Conservation (phyloP, 345 rosid species). For the Capsella bursapastoris region DNA sequence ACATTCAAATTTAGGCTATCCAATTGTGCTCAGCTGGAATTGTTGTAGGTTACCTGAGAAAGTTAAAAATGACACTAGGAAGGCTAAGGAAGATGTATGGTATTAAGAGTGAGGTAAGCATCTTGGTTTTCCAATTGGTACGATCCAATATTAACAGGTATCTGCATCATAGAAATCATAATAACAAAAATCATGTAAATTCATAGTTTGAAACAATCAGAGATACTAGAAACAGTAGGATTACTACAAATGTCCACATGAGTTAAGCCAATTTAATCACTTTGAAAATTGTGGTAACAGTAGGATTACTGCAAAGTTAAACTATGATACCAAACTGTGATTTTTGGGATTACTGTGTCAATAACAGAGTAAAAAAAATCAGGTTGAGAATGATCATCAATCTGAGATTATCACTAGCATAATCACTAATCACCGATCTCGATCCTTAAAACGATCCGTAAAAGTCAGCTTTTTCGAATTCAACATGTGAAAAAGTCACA, state of each 20-base stretch:
- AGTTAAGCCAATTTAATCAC: not conserved
- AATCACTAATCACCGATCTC: not conserved
- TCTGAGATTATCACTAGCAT: not conserved
- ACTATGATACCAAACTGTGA: too few relatives aligned
- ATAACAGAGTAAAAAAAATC: not conserved
- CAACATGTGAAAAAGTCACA: slow-evolving; percentile 2
- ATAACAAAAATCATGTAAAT: not conserved
- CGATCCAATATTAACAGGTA: slow-evolving; percentile 87
- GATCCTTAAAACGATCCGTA: too few relatives aligned
- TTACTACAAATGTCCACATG: slow-evolving; percentile 1
- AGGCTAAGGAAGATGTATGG: slow-evolving; percentile 93
- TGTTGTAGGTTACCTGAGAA: slow-evolving; percentile 58
- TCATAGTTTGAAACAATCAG: not conserved
- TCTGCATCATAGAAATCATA: slow-evolving; percentile 46
- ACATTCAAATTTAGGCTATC: not conserved
- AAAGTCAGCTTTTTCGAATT: not conserved
- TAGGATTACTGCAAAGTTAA: not conserved
- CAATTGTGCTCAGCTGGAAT: too few relatives aligned
- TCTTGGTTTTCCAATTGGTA: slow-evolving; percentile 93
- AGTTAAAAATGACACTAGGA: slow-evolving; percentile 63
- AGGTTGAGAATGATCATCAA: not conserved
- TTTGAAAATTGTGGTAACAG: not conserved
- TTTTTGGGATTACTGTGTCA: not conserved
- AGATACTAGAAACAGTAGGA: not conserved
- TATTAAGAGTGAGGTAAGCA: slow-evolving; percentile 83